Conservation (phyloP, 441 rosid genomes). For the Hura crepitans region DNA sequence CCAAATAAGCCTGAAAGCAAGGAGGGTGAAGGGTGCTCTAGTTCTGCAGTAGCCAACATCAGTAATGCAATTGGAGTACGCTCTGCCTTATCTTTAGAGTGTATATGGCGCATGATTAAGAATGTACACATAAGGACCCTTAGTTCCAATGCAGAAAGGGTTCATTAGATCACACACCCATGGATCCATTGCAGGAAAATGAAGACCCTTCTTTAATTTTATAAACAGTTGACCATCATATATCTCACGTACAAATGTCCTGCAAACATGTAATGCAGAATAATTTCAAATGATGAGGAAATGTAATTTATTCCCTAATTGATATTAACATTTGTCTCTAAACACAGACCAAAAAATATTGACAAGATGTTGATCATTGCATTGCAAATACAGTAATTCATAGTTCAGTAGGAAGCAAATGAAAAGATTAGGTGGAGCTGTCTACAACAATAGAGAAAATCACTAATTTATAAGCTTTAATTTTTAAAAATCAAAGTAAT, state of each 20-base stretch:
- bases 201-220: slow-evolving; percentile 64
- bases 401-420: slow-evolving; percentile 4
- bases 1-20: slow-evolving; percentile 7
- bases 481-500: slow-evolving; percentile 2
- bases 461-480: slow-evolving; percentile 5
- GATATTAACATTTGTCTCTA: slow-evolving; percentile 3
- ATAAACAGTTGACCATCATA: slow-evolving; percentile 80
- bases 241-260: slow-evolving; percentile 77
- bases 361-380: background rate
- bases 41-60: background rate
- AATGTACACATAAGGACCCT: background rate
- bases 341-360: background rate
- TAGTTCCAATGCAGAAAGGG: slow-evolving; percentile 14
- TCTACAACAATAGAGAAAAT: slow-evolving; percentile 4
- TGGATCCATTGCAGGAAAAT: slow-evolving; percentile 92
- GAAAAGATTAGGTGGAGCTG: background rate
- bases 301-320: background rate
- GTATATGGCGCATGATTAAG: background rate
- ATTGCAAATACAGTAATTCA: background rate
- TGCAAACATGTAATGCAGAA: slow-evolving; percentile 27
- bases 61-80: background rate
- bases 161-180: slow-evolving; percentile 48
- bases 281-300: background rate
- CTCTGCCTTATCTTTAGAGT: background rate
- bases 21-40: background rate